Evolutionary conservation across 2,329 filamentous ascomycete species (phyloP), one percentile per base, ranked within the genome.

Genomic region (Beauveria australis): DNA sequence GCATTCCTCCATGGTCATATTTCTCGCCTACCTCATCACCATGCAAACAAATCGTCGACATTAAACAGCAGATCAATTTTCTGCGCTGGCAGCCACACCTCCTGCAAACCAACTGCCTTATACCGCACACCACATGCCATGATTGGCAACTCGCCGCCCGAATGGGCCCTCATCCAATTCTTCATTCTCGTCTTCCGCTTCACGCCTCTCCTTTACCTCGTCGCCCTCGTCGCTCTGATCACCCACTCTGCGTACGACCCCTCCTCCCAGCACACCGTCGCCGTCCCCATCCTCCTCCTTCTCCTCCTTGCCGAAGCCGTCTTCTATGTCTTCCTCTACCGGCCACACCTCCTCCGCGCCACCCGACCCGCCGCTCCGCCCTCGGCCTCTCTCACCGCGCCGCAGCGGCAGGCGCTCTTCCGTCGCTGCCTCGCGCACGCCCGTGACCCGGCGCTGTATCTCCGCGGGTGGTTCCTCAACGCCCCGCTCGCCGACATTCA

Each of bases 391-490:
- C 69, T 79, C 10, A 73, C 76, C 1, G 73, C 72, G 40, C 68
- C 77, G 5, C 76, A 84, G 56, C 78, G 87, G 26, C 72, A 75
- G 47, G 75, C 71, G 1, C 73, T 90, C 3, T 88, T 89, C 67
- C 71, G 78, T 55, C 78, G 78, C 44, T 85, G 83, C 70, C 74
- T 81, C 62, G 74, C 73, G 37, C 83, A 81, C 65, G 77, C 87
- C 4, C 74, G 80, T 1, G 79, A 85, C 63, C 74, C 77, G 0
- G 80, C 83, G 59, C 71, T 71, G 24, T 90, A 88, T 66, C 64
- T 91, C 47, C 76, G 74, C 53, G 76, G 78, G 62, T 91, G 88
- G 88, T 89, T 89, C 64, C 75, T 85, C n/a, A 83, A 81, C 37
- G 83, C 86, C 1, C 74, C 79, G 10, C 61, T 76, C 1, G 70